These are phyloP conservation scores for Hypoxylon sp. DNA, from an alignment of 2,329 filamentous ascomycete genomes.

Conservation along the genomic window DNA sequence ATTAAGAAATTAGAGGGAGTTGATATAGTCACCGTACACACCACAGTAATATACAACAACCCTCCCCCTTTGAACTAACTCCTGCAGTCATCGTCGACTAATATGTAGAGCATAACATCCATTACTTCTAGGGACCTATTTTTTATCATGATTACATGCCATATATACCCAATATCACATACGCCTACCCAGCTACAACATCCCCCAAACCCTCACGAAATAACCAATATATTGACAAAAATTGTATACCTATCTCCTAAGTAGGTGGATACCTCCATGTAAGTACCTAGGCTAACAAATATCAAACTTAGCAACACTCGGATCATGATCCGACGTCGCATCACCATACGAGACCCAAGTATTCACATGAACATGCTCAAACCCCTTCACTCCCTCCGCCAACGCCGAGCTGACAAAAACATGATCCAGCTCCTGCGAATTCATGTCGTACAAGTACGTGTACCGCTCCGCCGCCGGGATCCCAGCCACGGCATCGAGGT, in stretches of 20 bases:
- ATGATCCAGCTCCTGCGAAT: conserved; percentile 79
- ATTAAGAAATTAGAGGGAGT: background rate
- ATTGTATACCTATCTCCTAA: too few species aligned
- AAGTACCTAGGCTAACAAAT: conserved; percentile 61
- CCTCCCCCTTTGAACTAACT: background rate
- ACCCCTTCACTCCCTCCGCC: conserved; percentile 59
- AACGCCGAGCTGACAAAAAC: conserved; percentile 74
- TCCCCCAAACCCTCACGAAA: background rate
- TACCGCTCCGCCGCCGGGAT: conserved; percentile 73
- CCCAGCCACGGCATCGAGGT: conserved; percentile 72
- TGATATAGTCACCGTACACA: background rate
- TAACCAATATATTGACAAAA: too few species aligned
- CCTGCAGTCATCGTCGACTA: background rate
- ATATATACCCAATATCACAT: background rate
- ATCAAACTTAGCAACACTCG: conserved; percentile 74
- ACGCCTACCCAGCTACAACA: background rate
- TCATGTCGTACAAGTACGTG: conserved; percentile 79
- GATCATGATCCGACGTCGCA: conserved; percentile 78
- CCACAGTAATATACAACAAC: background rate
- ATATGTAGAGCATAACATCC: background rate
- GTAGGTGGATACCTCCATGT: too few species aligned
- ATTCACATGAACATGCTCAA: conserved; percentile 80
- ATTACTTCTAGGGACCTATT: background rate
- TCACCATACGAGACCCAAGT: conserved; percentile 73
- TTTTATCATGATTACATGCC: background rate